Evolutionary conservation across 1,139 yeast species (phyloP).

Genomic region (Yamadazyma triangularis): DNA sequence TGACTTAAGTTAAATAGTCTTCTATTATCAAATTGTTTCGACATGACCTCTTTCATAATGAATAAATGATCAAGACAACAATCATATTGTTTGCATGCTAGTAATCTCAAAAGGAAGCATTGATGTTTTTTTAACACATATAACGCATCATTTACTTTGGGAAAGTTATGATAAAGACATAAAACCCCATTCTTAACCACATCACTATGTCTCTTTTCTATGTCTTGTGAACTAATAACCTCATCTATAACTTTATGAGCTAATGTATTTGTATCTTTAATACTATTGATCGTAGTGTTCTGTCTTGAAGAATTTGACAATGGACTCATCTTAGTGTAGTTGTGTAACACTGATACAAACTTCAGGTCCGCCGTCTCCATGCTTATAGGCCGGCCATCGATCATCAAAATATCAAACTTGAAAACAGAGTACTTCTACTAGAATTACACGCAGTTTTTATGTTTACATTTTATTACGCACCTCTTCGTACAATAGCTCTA

Average conservation of each 20-base stretch:
- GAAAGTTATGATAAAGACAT: constrained; percentile 6
- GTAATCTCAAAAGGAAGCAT: constrained; percentile 23
- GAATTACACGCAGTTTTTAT: no score
- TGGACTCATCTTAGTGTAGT: neutral
- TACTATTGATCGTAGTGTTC: neutral
- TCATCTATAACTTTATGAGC: constrained; percentile 5
- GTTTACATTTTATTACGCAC: no score
- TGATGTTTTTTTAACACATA: constrained; percentile 20
- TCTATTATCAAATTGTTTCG: neutral
- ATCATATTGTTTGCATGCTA: constrained; percentile 18
- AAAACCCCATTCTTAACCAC: constrained; percentile 6
- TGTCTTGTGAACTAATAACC: constrained; percentile 1
- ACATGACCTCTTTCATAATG: constrained; percentile 6
- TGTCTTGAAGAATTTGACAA: constrained; percentile 2
- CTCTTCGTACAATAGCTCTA: no score
- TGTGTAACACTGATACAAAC: constrained; percentile 1
- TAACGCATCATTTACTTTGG: neutral
- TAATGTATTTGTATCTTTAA: constrained; percentile 2
- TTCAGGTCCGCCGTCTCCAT: neutral
- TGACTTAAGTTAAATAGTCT: constrained; percentile 1
- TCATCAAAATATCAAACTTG: no score
- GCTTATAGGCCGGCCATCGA: neutral
- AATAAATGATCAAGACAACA: constrained; percentile 14
- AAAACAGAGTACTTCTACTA: no score
- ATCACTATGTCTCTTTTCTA: neutral